Conservation (phyloP, 139 green algal species). For the Microglena sp. region DNA sequence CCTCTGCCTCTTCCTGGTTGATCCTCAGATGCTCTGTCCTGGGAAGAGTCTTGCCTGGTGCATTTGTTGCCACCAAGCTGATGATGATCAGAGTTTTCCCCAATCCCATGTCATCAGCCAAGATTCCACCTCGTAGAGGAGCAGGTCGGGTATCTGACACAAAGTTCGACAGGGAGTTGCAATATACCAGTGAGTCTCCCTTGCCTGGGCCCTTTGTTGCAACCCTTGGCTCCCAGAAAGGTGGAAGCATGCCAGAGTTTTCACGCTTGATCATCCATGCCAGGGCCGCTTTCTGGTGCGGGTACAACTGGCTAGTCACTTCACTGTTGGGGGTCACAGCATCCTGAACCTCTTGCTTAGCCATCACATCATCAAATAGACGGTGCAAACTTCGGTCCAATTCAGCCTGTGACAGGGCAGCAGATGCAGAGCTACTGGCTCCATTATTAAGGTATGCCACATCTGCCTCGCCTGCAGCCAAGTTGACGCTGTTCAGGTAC, state of each 20-base stretch:
- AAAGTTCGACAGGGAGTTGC: slow-evolving; percentile 41
- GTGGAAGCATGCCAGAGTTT: slow-evolving; percentile 44
- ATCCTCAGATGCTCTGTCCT: neutral
- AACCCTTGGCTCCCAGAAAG: neutral
- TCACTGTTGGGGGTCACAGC: slow-evolving; percentile 5
- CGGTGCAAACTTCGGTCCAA: slow-evolving; percentile 26
- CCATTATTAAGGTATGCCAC: neutral
- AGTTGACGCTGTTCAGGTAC: neutral
- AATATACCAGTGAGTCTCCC: slow-evolving; percentile 1
- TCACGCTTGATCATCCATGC: slow-evolving; percentile 63
- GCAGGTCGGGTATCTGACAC: slow-evolving; percentile 6
- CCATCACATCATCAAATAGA: slow-evolving; percentile 25
- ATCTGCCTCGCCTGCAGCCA: neutral
- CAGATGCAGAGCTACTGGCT: neutral
- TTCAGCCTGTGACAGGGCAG: slow-evolving; percentile 5
- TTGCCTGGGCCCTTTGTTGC: neutral
- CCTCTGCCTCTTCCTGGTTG: neutral
- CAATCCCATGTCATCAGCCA: slow-evolving; percentile 71
- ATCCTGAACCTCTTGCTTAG: neutral
- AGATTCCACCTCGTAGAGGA: slow-evolving; percentile 51
- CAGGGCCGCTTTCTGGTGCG: slow-evolving; percentile 49
- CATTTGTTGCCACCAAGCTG: slow-evolving; percentile 49
- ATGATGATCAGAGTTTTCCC: slow-evolving; percentile 60
- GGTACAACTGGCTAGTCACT: slow-evolving; percentile 33
- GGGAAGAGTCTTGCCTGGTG: slow-evolving; percentile 20